phyloP scores from a whole-genome alignment of 2,329 filamentous ascomycete species.

The Geoglossum cookeanum region DNA sequence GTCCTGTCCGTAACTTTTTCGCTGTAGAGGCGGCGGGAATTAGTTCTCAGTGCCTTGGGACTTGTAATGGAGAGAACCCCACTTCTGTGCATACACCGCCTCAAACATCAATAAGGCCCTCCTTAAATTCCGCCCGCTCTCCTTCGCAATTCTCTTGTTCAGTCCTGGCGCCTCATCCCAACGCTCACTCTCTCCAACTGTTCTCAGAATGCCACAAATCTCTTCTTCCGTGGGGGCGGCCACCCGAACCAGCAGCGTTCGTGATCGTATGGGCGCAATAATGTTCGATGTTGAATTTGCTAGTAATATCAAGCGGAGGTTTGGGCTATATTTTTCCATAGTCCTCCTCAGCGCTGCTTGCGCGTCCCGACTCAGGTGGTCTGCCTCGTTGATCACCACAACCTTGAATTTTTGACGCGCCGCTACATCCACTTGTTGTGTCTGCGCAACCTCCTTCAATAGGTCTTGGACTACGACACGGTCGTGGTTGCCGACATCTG shows the following conservation, averaged over 20 bases:
- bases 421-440: conserved; percentile 87
- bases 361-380: conserved; percentile 81
- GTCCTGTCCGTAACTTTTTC: conserved; percentile 80
- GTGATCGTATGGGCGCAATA: conserved; percentile 89
- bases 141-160: conserved; percentile 69
- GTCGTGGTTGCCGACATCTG: conserved; percentile 91
- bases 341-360: conserved; percentile 87
- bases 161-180: conserved; percentile 61
- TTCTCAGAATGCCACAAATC: conserved; percentile 56
- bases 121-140: conserved; percentile 79
- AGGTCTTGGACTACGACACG: conserved; percentile 89
- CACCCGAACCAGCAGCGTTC: conserved; percentile 80
- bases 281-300: conserved; percentile 97
- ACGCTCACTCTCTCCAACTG: conserved; percentile 58
- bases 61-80: conserved; percentile 18
- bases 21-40: conserved; percentile 28
- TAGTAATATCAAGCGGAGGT: conserved; percentile 73
- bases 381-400: conserved; percentile 96
- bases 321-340: conserved; percentile 99
- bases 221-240: conserved; percentile 72
- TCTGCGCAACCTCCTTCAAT: conserved; percentile 94
- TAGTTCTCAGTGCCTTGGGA: conserved; percentile 9
- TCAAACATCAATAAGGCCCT: conserved; percentile 92
- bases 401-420: conserved; percentile 94
- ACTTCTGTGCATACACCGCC: conserved; percentile 94